These are phyloP conservation scores for Trichoderma gamsii DNA, from an alignment of 495 filamentous ascomycete species.

Conservation along the genomic window DNA sequence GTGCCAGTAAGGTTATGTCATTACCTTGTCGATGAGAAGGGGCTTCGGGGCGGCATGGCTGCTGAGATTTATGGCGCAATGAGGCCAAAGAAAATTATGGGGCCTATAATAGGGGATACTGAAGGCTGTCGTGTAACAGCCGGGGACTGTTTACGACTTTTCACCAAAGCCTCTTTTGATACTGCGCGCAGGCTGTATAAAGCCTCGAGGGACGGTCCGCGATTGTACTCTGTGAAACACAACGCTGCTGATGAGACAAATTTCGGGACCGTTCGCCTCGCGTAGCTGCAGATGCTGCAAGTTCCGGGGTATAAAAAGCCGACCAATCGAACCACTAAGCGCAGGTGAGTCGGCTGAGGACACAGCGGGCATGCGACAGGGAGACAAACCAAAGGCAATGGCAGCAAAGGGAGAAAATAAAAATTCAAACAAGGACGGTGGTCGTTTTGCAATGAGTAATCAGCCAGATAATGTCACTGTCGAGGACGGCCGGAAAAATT, in stretches of 20 bases:
- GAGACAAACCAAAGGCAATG: not conserved
- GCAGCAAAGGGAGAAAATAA: slow-evolving; percentile 17
- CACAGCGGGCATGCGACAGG: not conserved
- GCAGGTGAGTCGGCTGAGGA: slow-evolving; percentile 22
- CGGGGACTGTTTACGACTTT: not conserved
- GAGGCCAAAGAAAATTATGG: slow-evolving; percentile 17
- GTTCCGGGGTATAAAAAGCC: not conserved
- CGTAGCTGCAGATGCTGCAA: slow-evolving; percentile 19
- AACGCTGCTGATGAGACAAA: slow-evolving; percentile 21
- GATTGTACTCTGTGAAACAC: not conserved
- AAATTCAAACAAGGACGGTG: slow-evolving; percentile 11
- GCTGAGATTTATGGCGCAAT: slow-evolving; percentile 25
- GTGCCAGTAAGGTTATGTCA: slow-evolving; percentile 19
- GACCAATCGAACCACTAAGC: slow-evolving; percentile 11
- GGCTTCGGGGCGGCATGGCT: slow-evolving; percentile 13
- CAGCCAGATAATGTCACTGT: slow-evolving; percentile 12
- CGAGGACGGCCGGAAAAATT: slow-evolving; percentile 20
- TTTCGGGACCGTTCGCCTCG: slow-evolving; percentile 5
- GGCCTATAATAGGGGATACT: not conserved
- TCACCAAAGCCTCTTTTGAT: slow-evolving; percentile 19
- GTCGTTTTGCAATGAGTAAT: slow-evolving; percentile 15
- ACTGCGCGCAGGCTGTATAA: not conserved
- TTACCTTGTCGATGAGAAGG: not conserved
- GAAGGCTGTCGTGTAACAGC: not conserved
- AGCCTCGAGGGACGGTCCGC: not conserved